A percentile compares a stretch with the other conserved stretches of the same genome.
phyloP scores from a whole-genome alignment of 495 filamentous ascomycete species.

The Friedmanniomyces simplex region DNA sequence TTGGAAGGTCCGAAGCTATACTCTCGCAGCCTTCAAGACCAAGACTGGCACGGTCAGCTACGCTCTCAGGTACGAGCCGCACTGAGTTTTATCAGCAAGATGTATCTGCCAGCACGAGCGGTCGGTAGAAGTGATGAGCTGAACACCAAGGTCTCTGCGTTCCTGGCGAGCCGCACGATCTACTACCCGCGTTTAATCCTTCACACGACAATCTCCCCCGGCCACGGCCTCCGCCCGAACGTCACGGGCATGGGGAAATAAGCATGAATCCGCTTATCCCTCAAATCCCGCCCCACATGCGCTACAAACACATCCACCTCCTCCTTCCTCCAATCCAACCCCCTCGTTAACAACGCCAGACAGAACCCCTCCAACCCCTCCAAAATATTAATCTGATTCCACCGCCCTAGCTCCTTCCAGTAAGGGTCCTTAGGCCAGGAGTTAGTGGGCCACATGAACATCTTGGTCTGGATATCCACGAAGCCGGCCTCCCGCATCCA shows the following conservation, averaged over 20 bases:
- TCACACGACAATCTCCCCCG: neutral
- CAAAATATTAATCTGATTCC: slow-evolving; percentile 25
- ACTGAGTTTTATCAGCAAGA: too few relatives aligned
- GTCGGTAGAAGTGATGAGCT: too few relatives aligned
- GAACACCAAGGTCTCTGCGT: too few relatives aligned
- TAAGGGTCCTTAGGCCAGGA: slow-evolving; percentile 23
- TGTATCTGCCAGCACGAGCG: too few relatives aligned
- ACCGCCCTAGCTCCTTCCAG: slow-evolving; percentile 26
- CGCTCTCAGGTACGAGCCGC: too few relatives aligned
- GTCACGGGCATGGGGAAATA: slow-evolving; percentile 36
- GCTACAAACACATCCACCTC: slow-evolving; percentile 22
- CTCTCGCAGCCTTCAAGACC: too few relatives aligned
- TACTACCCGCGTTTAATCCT: too few relatives aligned
- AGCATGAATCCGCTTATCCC: slow-evolving; percentile 22
- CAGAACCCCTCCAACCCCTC: slow-evolving; percentile 27
- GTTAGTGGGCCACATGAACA: slow-evolving; percentile 27
- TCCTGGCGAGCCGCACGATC: too few relatives aligned
- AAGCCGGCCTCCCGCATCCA: slow-evolving; percentile 24
- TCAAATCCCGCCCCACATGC: slow-evolving; percentile 15
- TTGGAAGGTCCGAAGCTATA: too few relatives aligned
- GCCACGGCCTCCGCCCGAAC: slow-evolving; percentile 12
- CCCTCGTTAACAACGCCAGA: slow-evolving; percentile 24
- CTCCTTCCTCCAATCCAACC: slow-evolving; percentile 18
- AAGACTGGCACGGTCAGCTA: too few relatives aligned
- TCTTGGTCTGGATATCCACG: slow-evolving; percentile 21